Base-by-base conservation (phyloP, 2,329 filamentous ascomycete genomes). In the Zymoseptoria passerinii region DNA sequence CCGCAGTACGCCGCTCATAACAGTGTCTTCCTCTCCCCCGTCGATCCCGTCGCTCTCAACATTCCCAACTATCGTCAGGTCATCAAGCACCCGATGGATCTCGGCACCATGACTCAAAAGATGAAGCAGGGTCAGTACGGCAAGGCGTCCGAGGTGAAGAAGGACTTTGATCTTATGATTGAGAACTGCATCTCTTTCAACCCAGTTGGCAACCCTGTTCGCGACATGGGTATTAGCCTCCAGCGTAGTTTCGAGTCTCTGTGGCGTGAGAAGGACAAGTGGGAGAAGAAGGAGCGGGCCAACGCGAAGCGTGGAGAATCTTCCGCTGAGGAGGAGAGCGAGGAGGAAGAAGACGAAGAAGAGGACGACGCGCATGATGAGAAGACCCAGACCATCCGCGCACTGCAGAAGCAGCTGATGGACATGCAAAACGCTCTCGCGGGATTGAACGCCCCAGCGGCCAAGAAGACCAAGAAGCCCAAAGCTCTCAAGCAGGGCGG, bases 1-100 rank as follows among this genome's bases (percentile, higher is more conserved):
- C 75, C 81, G 0, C 92, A 89, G 71, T 82, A 96, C 70, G 80
- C 78, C 57, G 70, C 75, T 1, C 77, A 86, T 64, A 90, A 90
- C 50, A 80, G 81, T 57, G 86, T 89, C 59, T 99, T 99, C 76
- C 77, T 90, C 67, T 77, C 82, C 7, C 89, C 94, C 0, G 94
- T 99, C 19, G 94, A 99, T 71, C 91, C 94, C 0, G 92, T 97
- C 40, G 92, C 92, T 0, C 78, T 97, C 56, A 91, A 92, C 71
- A 96, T 97, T 60, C 94, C 94, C 0, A 87, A 88, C 23, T 99
- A 99, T 72, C 90, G 94, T 72, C 90, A 88, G 68, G 80, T 97
- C 61, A 91, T 99, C 76, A 97, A 96, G 79, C 90, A 92, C 71
- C 94, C 94, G 0, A 99, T 97, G 92, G 92, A 99, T 72, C 79